Base-by-base conservation (phyloP, 2,329 filamentous ascomycete species). In the Claviceps lovelessii region DNA sequence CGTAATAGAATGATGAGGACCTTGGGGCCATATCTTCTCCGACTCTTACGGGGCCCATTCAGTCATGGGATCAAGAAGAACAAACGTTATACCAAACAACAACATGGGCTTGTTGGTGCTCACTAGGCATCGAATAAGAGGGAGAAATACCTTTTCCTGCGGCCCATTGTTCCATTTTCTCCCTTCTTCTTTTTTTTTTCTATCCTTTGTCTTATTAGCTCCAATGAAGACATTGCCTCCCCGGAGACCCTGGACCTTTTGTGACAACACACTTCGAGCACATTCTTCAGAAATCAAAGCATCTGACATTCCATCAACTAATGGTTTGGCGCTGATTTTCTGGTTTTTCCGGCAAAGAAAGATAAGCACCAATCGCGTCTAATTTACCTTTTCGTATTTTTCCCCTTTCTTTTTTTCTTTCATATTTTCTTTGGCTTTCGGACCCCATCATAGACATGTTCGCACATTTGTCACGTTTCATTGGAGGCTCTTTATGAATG, bases 1-100 rank as follows among this genome's bases (percentile, higher is more conserved):
- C 39, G 33, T 49, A 8, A 31, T 50, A 58, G 49, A 47, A 55
- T 54, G 51, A 58, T 10, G 39, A 56, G 53, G 56, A 59, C 61
- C 59, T 52, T 57, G 56, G 54, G 59, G n/a, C 28, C 53, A 51
- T 15, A 23, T 23, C 23, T 19, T 54, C 51, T 54, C 47, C 53
- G 56, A 60, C 58, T 60, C 56, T 55, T 23, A 23, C 23, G 23
- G 23, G 57, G 58, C 58, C 55, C 56, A 56, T 55, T 23, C 23
- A 55, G 58, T 31, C 48, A 58, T 58, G 61, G 58, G 61, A 61
- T 17, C 56, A 57, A 63, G 58, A 61, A 45, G 13, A 51, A 11
- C 28, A 48, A n/a, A 13, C 46, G 33, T 19, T 7, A 10, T 13
- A 48, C 15, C 47, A 29, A 46, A 28, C 19, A 41, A 53, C 23